Percentiles rank a stretch among this genome's conserved stretches.
Conservation (phyloP, 164 flowering plant species). For the Magnolia officinalis region DNA sequence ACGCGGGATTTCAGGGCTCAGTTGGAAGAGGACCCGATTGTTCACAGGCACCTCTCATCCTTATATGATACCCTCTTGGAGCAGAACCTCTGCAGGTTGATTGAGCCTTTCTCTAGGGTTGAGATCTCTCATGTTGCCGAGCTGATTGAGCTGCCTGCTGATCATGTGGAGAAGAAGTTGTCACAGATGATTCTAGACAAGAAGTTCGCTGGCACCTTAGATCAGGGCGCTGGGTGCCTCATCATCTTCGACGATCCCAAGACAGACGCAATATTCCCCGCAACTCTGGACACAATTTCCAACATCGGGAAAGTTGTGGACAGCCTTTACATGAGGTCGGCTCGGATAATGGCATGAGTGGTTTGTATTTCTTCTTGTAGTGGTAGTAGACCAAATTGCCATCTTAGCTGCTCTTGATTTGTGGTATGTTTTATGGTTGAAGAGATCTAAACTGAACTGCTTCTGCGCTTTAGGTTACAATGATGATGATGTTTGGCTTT, state of each 20-base stretch:
- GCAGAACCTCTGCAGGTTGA: constrained; percentile 65
- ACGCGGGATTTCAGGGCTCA: constrained; percentile 50
- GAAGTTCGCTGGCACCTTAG: constrained; percentile 62
- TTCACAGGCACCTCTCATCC: constrained; percentile 68
- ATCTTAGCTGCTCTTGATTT: too few species aligned
- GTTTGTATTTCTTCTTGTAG: background rate
- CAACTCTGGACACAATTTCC: constrained; percentile 59
- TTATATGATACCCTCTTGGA: constrained; percentile 61
- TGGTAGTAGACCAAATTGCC: too few species aligned
- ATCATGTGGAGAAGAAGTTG: constrained; percentile 60
- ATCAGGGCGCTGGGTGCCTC: constrained; percentile 69
- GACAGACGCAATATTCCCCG: constrained; percentile 55
- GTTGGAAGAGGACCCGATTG: constrained; percentile 65
- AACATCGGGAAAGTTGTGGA: constrained; percentile 65
- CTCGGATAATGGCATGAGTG: constrained; percentile 50
- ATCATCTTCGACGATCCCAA: constrained; percentile 58
- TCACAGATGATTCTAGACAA: constrained; percentile 70
- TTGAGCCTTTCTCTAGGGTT: constrained; percentile 66
- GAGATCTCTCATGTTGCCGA: constrained; percentile 59
- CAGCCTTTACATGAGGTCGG: constrained; percentile 54
- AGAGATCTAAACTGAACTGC: too few species aligned
- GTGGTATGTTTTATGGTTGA: too few species aligned
- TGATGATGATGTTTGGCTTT: too few species aligned
- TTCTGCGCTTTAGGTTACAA: too few species aligned
- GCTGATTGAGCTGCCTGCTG: constrained; percentile 54